Conservation (phyloP, 164 flowering plant genomes). For the Malania oleifera region DNA sequence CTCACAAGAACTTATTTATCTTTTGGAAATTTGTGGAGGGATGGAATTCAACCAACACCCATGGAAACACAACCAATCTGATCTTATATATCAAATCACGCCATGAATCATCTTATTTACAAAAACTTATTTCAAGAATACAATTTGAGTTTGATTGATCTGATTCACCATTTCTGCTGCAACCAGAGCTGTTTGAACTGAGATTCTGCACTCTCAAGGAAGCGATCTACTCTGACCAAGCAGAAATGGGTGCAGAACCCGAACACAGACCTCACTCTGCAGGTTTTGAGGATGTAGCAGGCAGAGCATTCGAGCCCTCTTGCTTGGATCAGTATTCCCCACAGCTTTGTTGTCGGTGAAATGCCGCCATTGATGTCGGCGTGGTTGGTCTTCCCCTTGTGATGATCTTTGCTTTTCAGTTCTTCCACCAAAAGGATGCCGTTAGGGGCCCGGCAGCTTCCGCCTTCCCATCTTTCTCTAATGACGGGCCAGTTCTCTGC, state of each 20-base stretch:
- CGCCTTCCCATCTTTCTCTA: background rate
- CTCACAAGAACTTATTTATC: too few relatives aligned
- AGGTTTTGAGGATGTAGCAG: background rate
- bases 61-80: too few relatives aligned
- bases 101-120: too few relatives aligned
- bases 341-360: background rate
- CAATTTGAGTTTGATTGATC: too few relatives aligned
- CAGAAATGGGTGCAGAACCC: background rate
- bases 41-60: too few relatives aligned
- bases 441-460: background rate
- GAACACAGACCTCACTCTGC: background rate
- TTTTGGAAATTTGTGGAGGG: too few relatives aligned
- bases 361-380: background rate
- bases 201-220: background rate
- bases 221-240: background rate
- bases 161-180: too few relatives aligned
- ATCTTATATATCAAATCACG: too few relatives aligned
- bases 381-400: background rate
- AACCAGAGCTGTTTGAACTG: background rate
- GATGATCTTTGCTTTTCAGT: background rate
- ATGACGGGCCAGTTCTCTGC: background rate
- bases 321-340: background rate
- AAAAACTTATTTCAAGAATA: too few relatives aligned
- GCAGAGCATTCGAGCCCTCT: background rate
- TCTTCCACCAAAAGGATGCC: background rate